Percentiles rank a stretch among this genome's conserved stretches.
phyloP scores from a whole-genome alignment of 2,329 filamentous ascomycete genomes.

The Cladosporium sp. region DNA sequence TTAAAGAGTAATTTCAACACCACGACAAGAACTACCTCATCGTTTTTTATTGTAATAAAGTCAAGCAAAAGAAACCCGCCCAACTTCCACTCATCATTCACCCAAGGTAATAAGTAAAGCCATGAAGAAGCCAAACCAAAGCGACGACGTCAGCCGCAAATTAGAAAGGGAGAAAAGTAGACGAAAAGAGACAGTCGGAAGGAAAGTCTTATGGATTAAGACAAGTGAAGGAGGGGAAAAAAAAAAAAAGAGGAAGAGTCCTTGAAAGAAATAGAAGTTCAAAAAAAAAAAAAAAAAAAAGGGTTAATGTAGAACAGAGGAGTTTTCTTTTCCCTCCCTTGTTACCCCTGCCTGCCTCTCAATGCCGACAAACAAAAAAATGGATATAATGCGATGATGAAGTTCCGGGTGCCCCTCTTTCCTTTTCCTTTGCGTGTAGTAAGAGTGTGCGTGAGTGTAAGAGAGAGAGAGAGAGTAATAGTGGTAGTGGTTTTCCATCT shows the following conservation, averaged over 20 bases:
- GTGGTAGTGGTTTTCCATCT: no score
- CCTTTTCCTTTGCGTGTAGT: neutral
- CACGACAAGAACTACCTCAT: no score
- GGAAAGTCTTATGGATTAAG: no score
- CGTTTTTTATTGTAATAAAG: no score
- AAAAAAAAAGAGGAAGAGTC: neutral
- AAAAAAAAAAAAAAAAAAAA: neutral
- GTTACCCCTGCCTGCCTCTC: neutral
- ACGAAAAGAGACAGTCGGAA: no score
- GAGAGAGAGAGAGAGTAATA: neutral
- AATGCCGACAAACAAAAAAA: constrained; percentile 13
- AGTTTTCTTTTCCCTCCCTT: neutral
- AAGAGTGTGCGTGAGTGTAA: neutral
- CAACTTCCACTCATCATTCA: no score
- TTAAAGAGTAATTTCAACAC: no score
- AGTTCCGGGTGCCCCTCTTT: constrained; percentile 5
- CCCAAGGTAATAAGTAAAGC: no score
- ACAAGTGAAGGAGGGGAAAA: neutral
- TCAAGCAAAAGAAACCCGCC: no score
- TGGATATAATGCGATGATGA: constrained; percentile 10
- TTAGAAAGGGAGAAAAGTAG: neutral
- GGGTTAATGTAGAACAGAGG: neutral
- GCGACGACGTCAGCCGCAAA: neutral
- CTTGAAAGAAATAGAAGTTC: neutral
- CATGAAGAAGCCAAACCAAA: no score